Evolutionary conservation across 441 rosid genomes (phyloP).

Genomic region (Aquilaria agallochum): DNA sequence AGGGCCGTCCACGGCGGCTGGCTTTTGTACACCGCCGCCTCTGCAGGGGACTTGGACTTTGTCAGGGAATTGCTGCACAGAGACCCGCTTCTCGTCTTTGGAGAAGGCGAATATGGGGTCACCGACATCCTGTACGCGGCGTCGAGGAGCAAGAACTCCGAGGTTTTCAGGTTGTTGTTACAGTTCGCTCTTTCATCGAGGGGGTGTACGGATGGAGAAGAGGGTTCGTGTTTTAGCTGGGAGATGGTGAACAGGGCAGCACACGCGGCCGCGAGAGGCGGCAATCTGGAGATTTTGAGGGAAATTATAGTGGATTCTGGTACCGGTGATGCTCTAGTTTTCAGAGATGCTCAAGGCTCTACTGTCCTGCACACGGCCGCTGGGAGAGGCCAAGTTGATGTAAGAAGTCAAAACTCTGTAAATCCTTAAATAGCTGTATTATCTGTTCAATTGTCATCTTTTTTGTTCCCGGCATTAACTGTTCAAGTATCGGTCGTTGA

Average conservation of each 20-base stretch:
- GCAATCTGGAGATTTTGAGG: conserved; percentile 70
- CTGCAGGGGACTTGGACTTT: conserved; percentile 81
- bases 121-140: conserved; percentile 85
- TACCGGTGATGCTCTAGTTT: conserved; percentile 34
- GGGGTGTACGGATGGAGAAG: conserved; percentile 23
- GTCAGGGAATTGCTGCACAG: conserved; percentile 60
- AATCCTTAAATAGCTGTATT: background rate
- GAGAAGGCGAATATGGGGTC: conserved; percentile 96
- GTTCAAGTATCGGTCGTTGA: too few species aligned
- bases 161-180: conserved; percentile 52
- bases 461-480: too few species aligned
- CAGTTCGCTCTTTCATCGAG: conserved; percentile 34
- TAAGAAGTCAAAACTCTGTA: conserved; percentile 15
- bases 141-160: conserved; percentile 64
- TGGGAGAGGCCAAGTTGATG: conserved; percentile 85
- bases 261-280: conserved; percentile 91
- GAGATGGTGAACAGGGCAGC: conserved; percentile 85
- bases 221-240: conserved; percentile 36
- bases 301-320: conserved; percentile 32
- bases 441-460: too few species aligned
- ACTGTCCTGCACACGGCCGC: conserved; percentile 80
- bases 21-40: conserved; percentile 94
- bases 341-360: conserved; percentile 65
- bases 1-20: conserved; percentile 97
- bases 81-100: conserved; percentile 86